Percentiles rank a stretch among this genome's conserved stretches.
phyloP scores from a whole-genome alignment of 2,329 filamentous ascomycete genomes.

The Xylaria sp. region DNA sequence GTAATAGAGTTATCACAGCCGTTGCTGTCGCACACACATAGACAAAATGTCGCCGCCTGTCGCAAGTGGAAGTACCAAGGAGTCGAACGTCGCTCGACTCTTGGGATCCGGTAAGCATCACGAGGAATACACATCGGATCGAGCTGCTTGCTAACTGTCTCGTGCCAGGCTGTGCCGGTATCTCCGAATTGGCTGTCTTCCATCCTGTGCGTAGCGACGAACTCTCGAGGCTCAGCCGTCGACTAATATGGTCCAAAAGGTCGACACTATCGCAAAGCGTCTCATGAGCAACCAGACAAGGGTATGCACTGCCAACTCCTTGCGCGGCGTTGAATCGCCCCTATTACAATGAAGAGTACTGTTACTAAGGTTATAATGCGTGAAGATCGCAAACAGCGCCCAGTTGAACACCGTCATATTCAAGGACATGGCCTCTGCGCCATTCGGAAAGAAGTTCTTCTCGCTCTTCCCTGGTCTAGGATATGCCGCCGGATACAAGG shows the following conservation, averaged over 20 bases:
- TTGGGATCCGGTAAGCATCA: conserved; percentile 74
- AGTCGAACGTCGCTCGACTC: conserved; percentile 83
- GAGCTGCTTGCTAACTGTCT: conserved; percentile 10
- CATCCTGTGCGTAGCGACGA: conserved; percentile 49
- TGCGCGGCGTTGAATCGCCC: not conserved
- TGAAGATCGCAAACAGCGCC: conserved; percentile 30
- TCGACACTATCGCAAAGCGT: conserved; percentile 97
- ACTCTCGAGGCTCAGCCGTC: conserved; percentile 12
- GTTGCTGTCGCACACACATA: not conserved
- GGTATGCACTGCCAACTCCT: conserved; percentile 39
- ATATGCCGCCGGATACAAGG: conserved; percentile 97
- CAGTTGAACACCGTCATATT: conserved; percentile 91
- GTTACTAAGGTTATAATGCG: conserved; percentile 10
- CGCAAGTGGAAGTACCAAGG: conserved; percentile 56
- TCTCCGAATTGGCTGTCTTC: conserved; percentile 65
- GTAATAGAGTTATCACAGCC: not conserved
- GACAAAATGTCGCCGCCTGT: conserved; percentile 59
- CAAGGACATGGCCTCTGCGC: conserved; percentile 74
- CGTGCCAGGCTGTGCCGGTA: conserved; percentile 51
- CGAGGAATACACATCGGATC: not conserved
- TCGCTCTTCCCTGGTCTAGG: conserved; percentile 95
- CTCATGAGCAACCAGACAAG: conserved; percentile 96
- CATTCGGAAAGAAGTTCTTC: conserved; percentile 73
- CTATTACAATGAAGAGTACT: not conserved
- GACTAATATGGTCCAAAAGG: conserved; percentile 45